Percentiles rank a stretch among this genome's conserved stretches.
Evolutionary conservation across 768 basidiomycete genomes (phyloP).

Genomic region (Mycena belliarum): DNA sequence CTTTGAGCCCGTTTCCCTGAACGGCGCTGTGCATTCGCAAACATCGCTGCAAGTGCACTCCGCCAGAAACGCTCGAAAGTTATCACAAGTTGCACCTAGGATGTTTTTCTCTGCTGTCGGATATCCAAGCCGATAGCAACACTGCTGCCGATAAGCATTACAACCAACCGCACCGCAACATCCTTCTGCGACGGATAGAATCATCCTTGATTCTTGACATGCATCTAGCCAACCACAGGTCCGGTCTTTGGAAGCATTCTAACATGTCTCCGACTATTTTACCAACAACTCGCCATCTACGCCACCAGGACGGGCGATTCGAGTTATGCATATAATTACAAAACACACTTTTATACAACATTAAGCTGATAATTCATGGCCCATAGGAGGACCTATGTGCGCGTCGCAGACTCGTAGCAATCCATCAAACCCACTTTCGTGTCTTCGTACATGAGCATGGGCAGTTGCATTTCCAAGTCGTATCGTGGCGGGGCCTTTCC

Average conservation of each 20-base stretch:
- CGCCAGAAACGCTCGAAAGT: too few species aligned
- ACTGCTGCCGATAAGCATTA: too few species aligned
- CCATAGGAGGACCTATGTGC: background rate
- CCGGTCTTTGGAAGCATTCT: constrained; percentile 4
- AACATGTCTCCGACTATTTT: background rate
- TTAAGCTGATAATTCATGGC: background rate
- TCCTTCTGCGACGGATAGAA: too few species aligned
- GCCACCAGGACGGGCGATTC: constrained; percentile 3
- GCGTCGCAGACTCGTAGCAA: constrained; percentile 7
- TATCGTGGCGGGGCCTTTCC: constrained; percentile 8
- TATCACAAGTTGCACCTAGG: too few species aligned
- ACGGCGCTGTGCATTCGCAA: too few species aligned
- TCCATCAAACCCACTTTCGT: constrained; percentile 15
- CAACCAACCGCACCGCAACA: too few species aligned
- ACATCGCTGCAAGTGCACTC: too few species aligned
- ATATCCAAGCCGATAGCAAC: too few species aligned
- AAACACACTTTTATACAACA: background rate
- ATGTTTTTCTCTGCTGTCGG: too few species aligned
- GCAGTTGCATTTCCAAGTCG: constrained; percentile 13
- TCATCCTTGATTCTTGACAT: background rate
- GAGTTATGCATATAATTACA: constrained; percentile 11
- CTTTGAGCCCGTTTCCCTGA: too few species aligned
- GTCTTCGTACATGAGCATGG: constrained; percentile 17
- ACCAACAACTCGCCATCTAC: background rate
- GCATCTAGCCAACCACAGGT: constrained; percentile 6